phyloP scores from a whole-genome alignment of 2,329 filamentous ascomycete genomes.

The Ceratocystis variospora region DNA sequence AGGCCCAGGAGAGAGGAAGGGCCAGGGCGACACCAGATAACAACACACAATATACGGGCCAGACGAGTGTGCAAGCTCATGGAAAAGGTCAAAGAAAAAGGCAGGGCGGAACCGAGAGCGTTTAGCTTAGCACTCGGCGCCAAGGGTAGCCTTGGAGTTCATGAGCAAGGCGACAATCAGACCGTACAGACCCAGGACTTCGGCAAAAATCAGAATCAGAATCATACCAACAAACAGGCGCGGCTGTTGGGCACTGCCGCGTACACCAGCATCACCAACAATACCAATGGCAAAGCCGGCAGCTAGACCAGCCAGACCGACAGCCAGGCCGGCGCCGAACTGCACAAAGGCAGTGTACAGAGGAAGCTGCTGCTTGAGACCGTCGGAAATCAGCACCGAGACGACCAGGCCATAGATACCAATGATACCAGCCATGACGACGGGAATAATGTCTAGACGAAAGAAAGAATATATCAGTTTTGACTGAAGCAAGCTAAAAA shows the following conservation, averaged over 20 bases:
- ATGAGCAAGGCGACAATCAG: constrained; percentile 97
- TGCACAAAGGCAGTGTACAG: constrained; percentile 78
- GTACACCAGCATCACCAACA: constrained; percentile 77
- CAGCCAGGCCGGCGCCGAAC: constrained; percentile 67
- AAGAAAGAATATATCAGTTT: background rate
- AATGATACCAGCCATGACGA: constrained; percentile 99
- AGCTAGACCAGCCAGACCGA: constrained; percentile 70
- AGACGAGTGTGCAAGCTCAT: too few species aligned
- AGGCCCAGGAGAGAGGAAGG: too few species aligned
- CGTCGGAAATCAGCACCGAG: constrained; percentile 73
- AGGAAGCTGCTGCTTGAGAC: constrained; percentile 55
- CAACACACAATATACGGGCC: too few species aligned
- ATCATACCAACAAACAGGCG: constrained; percentile 95
- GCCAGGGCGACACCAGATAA: too few species aligned
- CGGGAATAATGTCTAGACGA: constrained; percentile 79
- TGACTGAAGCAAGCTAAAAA: too few species aligned
- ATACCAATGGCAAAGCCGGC: constrained; percentile 80
- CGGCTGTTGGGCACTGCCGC: constrained; percentile 72
- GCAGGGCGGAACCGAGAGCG: background rate
- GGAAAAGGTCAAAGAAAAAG: background rate
- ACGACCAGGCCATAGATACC: constrained; percentile 94
- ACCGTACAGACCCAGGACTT: constrained; percentile 98
- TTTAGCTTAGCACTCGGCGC: constrained; percentile 44
- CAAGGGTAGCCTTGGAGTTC: constrained; percentile 79
- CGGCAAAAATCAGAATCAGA: constrained; percentile 97